Conservation (phyloP, 2,329 filamentous ascomycete genomes). For the Claviceps sp. region DNA sequence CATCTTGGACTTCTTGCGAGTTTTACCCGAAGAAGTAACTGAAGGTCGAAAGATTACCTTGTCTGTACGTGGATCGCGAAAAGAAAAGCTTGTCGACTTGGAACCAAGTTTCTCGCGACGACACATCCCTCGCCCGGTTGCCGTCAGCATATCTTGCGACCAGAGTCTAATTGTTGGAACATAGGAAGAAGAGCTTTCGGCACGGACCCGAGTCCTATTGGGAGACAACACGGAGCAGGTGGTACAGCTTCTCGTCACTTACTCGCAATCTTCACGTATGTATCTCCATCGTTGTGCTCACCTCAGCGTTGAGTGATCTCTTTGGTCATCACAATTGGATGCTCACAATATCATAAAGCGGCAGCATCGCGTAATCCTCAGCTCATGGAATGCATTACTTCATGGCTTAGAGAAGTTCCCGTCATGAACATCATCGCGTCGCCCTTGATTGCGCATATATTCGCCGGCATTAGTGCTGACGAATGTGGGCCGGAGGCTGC, state of each 20-base stretch:
- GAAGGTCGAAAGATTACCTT: constrained; percentile 99
- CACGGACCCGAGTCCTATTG: constrained; percentile 77
- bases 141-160: constrained; percentile 16
- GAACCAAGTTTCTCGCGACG: constrained; percentile 18
- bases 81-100: constrained; percentile 28
- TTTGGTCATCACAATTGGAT: neutral
- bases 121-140: constrained; percentile 19
- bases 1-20: constrained; percentile 89
- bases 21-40: constrained; percentile 95
- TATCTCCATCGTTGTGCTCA: constrained; percentile 7
- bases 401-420: constrained; percentile 90
- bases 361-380: constrained; percentile 74
- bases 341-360: constrained; percentile 29
- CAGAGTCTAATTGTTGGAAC: constrained; percentile 27
- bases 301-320: neutral
- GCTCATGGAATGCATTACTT: constrained; percentile 88
- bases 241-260: constrained; percentile 74
- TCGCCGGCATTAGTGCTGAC: constrained; percentile 63
- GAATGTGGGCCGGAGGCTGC: constrained; percentile 74
- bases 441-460: constrained; percentile 66
- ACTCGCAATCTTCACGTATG: constrained; percentile 81
- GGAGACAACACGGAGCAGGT: constrained; percentile 84
- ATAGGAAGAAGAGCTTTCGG: constrained; percentile 89
- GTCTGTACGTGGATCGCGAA: constrained; percentile 72
- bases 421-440: constrained; percentile 73